Evolutionary conservation across 805 yeast genomes (phyloP), one percentile per base, ranked within the genome.

Genomic region (Yamadazyma phyllophila): DNA sequence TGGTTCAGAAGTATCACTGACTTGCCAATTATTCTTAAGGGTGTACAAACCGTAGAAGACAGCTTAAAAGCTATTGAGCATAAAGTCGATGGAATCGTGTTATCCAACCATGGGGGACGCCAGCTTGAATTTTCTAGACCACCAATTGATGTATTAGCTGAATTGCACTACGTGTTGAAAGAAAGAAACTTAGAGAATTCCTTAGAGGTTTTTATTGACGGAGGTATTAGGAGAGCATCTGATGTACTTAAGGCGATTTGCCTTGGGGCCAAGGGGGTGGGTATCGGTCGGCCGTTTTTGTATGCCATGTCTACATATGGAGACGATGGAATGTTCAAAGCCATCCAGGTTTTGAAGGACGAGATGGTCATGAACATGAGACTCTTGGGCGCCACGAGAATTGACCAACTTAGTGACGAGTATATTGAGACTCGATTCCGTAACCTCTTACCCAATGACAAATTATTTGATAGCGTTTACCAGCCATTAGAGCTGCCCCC

Each of bases 281-380:
- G 94, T 1, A 62, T 87, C 33, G 91, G 94, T 4, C 72, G 92
- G 46, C 88, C 91, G 2, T 82, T 86, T 61, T 60, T 85, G 29
- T 86, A 83, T 58, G 89, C 90, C 32, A 80, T 85, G 81, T 75
- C 87, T n/a, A 74, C 88, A 1, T 88, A 86, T 52, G 95, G 95
- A 9, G 88, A 80, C 54, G 81, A 71, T 6, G 96, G 95, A 27
- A 90, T 85, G 7, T 60, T 61, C 36, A 76, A 76, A 50, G 86
- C 89, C 11, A 77, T 84, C 46, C 82, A 80, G 53, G 69, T 83
- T 4, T 64, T 85, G 54, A 74, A 78, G 50, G 77, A 71, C 27
- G 91, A 85, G 56, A 71, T 85, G 67, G 67, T 73, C 43, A 77
- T 82, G 66, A 80, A 80, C 52, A 80, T 85, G 88, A 72, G 83